Conservation (phyloP, 2,329 filamentous ascomycete genomes). For the Paecilomyces niveus region DNA sequence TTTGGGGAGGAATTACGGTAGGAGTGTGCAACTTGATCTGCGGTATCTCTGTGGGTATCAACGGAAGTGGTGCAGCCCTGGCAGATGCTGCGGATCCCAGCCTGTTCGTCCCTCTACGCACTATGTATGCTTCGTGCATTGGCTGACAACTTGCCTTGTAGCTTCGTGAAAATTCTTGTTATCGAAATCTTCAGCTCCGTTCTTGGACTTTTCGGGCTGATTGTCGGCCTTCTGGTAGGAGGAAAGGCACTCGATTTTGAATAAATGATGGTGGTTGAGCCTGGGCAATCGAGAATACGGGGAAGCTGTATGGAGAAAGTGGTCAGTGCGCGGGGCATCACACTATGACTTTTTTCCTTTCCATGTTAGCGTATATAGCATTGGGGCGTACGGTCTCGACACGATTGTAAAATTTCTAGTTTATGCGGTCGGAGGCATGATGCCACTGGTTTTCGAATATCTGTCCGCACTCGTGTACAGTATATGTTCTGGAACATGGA, state of each 20-base stretch:
- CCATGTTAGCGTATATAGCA: constrained; percentile 29
- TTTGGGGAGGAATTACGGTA: constrained; percentile 92
- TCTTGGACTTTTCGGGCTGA: constrained; percentile 89
- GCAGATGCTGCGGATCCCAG: constrained; percentile 90
- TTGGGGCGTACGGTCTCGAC: constrained; percentile 32
- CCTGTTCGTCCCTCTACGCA: constrained; percentile 55
- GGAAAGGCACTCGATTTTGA: constrained; percentile 72
- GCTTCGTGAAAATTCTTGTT: constrained; percentile 97
- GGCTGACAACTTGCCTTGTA: constrained; percentile 29
- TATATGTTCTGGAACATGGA: constrained; percentile 6
- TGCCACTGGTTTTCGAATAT: constrained; percentile 15
- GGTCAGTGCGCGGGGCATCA: constrained; percentile 15
- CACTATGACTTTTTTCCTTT: constrained; percentile 15
- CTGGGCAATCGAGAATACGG: not conserved
- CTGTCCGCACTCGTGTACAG: constrained; percentile 13
- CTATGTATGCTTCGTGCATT: not conserved
- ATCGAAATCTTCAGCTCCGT: constrained; percentile 99
- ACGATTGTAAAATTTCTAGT: constrained; percentile 17
- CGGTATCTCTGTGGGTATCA: constrained; percentile 94
- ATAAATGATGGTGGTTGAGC: constrained; percentile 10
- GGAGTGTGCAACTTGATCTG: constrained; percentile 95
- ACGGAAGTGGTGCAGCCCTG: constrained; percentile 90
- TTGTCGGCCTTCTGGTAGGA: constrained; percentile 83
- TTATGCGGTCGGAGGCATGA: constrained; percentile 18
- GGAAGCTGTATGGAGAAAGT: constrained; percentile 9